These are phyloP conservation scores for Alternaria incomplexa DNA, from an alignment of 2,329 filamentous ascomycete species.

Conservation along the genomic window DNA sequence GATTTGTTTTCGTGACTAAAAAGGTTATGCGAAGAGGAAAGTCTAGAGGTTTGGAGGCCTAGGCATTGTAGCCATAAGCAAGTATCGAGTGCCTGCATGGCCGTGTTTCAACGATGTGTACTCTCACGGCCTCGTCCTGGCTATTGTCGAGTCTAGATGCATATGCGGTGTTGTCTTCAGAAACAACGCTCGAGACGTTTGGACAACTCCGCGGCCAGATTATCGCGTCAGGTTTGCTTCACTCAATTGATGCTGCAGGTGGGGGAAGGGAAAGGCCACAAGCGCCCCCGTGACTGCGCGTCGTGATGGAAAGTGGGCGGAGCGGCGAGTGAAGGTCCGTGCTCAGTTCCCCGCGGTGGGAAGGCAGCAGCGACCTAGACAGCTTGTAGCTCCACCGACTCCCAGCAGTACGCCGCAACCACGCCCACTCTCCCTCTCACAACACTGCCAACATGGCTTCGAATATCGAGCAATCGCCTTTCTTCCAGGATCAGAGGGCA, in stretches of 20 bases:
- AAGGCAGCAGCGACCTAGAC: conserved; percentile 22
- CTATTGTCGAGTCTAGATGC: neutral
- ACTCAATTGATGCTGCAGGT: neutral
- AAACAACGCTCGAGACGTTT: neutral
- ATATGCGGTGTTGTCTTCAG: neutral
- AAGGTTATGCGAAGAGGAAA: neutral
- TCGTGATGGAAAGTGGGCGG: neutral
- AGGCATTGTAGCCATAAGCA: neutral
- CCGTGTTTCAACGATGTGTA: neutral
- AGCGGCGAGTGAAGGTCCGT: conserved; percentile 1
- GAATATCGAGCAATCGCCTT: conserved; percentile 44
- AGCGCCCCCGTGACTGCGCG: neutral
- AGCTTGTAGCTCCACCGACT: conserved; percentile 17
- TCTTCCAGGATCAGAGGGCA: conserved; percentile 40
- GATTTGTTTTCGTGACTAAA: neutral
- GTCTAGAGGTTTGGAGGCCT: neutral
- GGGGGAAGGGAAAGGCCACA: neutral
- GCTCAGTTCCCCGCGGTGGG: conserved; percentile 20
- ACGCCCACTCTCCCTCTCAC: neutral
- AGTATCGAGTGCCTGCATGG: neutral
- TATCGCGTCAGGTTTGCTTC: neutral
- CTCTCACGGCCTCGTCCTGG: neutral
- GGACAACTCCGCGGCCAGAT: neutral
- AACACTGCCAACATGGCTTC: conserved; percentile 35
- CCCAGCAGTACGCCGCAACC: conserved; percentile 18